A percentile compares a stretch with the other conserved stretches of the same genome.
Conservation (phyloP, 2,329 filamentous ascomycete species). For the Exophiala sp. region DNA sequence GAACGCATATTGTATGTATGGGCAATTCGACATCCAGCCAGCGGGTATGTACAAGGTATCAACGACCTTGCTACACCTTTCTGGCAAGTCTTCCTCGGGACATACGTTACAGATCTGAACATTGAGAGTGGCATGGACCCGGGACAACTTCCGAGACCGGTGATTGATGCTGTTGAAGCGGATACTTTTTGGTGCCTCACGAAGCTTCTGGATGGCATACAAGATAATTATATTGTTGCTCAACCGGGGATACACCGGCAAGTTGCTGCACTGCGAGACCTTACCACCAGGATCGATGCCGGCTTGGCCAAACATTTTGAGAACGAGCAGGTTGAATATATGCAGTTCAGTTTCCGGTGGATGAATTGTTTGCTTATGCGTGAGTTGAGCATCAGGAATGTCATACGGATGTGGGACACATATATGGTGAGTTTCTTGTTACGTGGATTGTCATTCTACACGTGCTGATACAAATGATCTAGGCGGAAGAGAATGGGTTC, state of each 20-base stretch:
- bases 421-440: conserved; percentile 69
- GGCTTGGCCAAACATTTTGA: conserved; percentile 84
- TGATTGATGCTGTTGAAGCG: conserved; percentile 93
- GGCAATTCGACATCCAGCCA: conserved; percentile 95
- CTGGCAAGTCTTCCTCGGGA: conserved; percentile 93
- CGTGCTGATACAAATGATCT: background rate
- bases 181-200: conserved; percentile 98
- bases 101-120: conserved; percentile 90
- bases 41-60: conserved; percentile 97
- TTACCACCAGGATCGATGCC: conserved; percentile 85
- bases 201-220: conserved; percentile 95
- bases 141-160: conserved; percentile 82
- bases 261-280: conserved; percentile 80
- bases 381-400: conserved; percentile 93
- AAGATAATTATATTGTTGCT: conserved; percentile 97
- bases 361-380: conserved; percentile 99
- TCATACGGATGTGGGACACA: conserved; percentile 99
- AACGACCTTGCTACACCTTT: conserved; percentile 97
- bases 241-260: conserved; percentile 96
- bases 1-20: conserved; percentile 96
- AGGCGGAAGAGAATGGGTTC: conserved; percentile 98
- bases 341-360: conserved; percentile 98
- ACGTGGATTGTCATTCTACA: background rate
- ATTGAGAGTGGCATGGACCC: conserved; percentile 96
- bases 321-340: conserved; percentile 90